A percentile compares a stretch with the other conserved stretches of the same genome.
Conservation (phyloP, 2,329 filamentous ascomycete species). For the Fonsecaea erecta region DNA sequence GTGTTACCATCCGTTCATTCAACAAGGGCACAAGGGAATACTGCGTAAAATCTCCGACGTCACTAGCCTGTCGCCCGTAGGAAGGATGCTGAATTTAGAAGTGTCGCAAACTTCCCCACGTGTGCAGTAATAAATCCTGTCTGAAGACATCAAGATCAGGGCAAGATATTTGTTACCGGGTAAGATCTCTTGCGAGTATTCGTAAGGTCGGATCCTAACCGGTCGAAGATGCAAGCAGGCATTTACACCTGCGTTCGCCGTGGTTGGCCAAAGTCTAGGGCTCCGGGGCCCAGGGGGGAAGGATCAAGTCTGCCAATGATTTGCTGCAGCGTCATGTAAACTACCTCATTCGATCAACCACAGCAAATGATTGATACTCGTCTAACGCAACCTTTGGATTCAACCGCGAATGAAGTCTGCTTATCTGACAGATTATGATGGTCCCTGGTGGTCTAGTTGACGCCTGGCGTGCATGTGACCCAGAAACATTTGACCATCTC, state of each 20-base stretch:
- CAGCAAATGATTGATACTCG: conserved; percentile 7
- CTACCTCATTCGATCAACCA: conserved; percentile 9
- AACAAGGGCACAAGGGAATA: background rate
- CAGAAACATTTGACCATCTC: background rate
- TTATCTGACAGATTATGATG: background rate
- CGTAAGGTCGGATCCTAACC: background rate
- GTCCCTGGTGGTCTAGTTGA: background rate
- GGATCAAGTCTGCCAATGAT: conserved; percentile 11
- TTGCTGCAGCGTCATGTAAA: conserved; percentile 13
- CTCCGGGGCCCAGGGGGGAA: background rate
- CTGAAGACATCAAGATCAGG: background rate
- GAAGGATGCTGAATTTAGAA: background rate
- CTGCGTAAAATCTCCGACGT: background rate
- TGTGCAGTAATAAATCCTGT: background rate
- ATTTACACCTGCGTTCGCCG: too few species aligned
- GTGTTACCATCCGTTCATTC: background rate
- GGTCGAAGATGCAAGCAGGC: background rate
- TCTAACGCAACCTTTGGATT: background rate
- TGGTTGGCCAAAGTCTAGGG: background rate
- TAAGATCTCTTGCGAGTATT: background rate
- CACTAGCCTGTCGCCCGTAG: background rate
- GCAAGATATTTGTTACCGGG: background rate
- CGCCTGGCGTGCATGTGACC: background rate
- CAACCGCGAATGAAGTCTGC: background rate
- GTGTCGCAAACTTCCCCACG: too few species aligned